Evolutionary conservation across 139 green algal genomes (phyloP).

Genomic region (Trebouxia sp.): DNA sequence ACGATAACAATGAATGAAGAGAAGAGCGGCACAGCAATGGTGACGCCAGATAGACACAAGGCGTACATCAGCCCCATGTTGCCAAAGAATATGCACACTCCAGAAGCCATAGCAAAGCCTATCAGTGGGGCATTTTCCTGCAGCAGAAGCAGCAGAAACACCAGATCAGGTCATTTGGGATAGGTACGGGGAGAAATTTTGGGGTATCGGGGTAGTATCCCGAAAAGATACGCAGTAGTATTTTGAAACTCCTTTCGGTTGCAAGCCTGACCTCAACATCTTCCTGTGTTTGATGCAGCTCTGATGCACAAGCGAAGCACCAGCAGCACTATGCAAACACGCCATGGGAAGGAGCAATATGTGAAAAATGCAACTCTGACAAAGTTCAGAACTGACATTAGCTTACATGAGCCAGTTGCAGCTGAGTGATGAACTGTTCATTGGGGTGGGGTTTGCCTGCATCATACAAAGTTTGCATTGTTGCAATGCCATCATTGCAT

Average conservation of each 20-base stretch:
- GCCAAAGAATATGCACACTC: slow-evolving; percentile 30
- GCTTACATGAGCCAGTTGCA: background rate
- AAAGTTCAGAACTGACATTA: no score
- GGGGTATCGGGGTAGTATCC: no score
- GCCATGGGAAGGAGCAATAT: no score
- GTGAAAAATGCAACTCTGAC: no score
- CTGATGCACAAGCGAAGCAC: background rate
- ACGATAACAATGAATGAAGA: slow-evolving; percentile 30
- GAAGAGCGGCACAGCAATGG: slow-evolving; percentile 26
- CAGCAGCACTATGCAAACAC: no score
- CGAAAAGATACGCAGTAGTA: no score
- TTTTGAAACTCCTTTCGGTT: background rate
- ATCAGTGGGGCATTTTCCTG: slow-evolving; percentile 28
- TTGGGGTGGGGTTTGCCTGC: background rate
- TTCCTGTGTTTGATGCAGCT: background rate
- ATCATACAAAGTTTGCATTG: background rate
- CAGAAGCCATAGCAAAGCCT: slow-evolving; percentile 28
- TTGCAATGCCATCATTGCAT: no score
- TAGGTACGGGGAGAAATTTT: no score
- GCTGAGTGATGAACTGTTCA: background rate
- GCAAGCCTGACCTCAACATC: background rate
- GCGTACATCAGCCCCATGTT: slow-evolving; percentile 27
- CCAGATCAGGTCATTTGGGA: background rate
- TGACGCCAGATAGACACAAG: slow-evolving; percentile 15
- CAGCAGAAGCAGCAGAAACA: background rate